These are phyloP conservation scores for Mallotus nudiflorus DNA, from an alignment of 345 rosid species.

Conservation along the genomic window DNA sequence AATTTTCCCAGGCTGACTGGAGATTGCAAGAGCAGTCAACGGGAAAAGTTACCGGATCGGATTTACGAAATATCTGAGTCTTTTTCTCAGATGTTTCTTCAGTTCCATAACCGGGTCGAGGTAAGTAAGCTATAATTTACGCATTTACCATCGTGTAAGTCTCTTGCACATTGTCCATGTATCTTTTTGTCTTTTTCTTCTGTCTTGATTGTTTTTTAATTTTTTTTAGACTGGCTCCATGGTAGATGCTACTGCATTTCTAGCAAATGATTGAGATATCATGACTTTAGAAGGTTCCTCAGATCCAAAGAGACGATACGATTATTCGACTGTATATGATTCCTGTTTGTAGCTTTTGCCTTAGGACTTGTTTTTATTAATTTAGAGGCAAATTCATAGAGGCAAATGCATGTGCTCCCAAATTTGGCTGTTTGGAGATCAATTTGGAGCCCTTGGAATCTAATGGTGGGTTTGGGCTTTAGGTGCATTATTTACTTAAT, in stretches of 20 bases:
- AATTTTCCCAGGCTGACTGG: slow-evolving; percentile 50
- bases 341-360: too few relatives aligned
- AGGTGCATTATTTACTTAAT: too few relatives aligned
- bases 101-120: slow-evolving; percentile 62
- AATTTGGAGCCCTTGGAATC: slow-evolving; percentile 6
- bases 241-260: too few relatives aligned
- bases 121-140: slow-evolving; percentile 48
- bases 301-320: too few relatives aligned
- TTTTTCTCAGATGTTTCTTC: slow-evolving; percentile 75
- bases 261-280: slow-evolving; percentile 20
- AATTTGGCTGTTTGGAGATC: slow-evolving; percentile 10
- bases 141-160: neutral
- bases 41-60: slow-evolving; percentile 48
- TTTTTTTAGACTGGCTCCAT: too few relatives aligned
- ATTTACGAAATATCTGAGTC: slow-evolving; percentile 62
- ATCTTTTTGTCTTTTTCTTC: neutral
- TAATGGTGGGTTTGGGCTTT: too few relatives aligned
- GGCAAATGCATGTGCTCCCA: slow-evolving; percentile 15
- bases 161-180: neutral
- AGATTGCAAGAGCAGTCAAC: slow-evolving; percentile 46
- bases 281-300: slow-evolving; percentile 18
- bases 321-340: too few relatives aligned
- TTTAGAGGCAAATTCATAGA: slow-evolving; percentile 23
- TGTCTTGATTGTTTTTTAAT: too few relatives aligned
- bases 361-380: neutral